phyloP scores from a whole-genome alignment of 768 basidiomycete species.

The Trametes sanguinea region DNA sequence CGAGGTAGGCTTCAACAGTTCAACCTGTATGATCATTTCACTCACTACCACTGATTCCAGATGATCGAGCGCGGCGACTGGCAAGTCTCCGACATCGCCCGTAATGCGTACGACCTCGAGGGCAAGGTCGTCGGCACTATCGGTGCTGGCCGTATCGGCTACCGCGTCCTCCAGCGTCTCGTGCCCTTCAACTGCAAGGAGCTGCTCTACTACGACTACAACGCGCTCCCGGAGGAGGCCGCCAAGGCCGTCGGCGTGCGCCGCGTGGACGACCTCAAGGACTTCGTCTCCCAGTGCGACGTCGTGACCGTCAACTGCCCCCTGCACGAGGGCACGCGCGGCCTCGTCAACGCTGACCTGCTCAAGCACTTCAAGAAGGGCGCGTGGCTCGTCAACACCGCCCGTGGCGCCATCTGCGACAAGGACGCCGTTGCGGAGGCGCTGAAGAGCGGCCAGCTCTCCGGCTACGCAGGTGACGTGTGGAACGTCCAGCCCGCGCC shows the following conservation, averaged over 20 bases:
- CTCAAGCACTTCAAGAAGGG: conserved; percentile 90
- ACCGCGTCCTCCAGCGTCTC: conserved; percentile 80
- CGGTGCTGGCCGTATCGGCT: conserved; percentile 79
- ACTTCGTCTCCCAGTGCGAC: conserved; percentile 60
- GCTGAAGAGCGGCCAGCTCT: conserved; percentile 72
- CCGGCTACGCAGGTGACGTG: conserved; percentile 62
- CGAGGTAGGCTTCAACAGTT: conserved; percentile 49
- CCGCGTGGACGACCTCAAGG: conserved; percentile 79
- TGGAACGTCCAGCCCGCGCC: conserved; percentile 91
- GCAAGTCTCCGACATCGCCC: conserved; percentile 81
- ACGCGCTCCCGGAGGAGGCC: conserved; percentile 68
- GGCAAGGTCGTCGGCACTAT: conserved; percentile 92
- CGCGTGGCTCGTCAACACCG: conserved; percentile 91
- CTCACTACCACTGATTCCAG: conserved; percentile 34
- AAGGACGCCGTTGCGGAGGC: conserved; percentile 79
- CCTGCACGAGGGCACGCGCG: conserved; percentile 81
- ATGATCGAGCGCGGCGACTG: conserved; percentile 87
- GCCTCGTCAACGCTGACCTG: conserved; percentile 79
- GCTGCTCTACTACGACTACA: conserved; percentile 87
- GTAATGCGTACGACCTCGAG: conserved; percentile 87
- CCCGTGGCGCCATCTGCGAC: conserved; percentile 90
- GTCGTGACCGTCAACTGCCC: conserved; percentile 88
- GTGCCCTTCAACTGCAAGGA: conserved; percentile 87
- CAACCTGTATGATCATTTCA: no score
- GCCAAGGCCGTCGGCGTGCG: conserved; percentile 67